Evolutionary conservation across 78 protist genomes (phyloP).

Genomic region (Tieghemostelium lacteum): DNA sequence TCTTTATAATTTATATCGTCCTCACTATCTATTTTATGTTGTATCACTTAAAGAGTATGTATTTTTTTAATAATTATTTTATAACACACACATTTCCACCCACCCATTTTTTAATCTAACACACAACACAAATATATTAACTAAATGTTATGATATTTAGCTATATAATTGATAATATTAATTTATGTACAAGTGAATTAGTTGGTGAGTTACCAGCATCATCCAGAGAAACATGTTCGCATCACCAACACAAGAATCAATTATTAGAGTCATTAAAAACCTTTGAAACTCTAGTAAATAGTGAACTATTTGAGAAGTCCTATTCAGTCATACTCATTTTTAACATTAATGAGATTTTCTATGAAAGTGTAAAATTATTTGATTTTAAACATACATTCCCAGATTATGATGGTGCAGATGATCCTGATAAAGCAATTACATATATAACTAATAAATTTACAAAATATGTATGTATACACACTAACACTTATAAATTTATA

Average conservation of each 20-base stretch:
- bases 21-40: slow-evolving; percentile 64
- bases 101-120: no score
- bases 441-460: slow-evolving; percentile 52
- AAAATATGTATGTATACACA: slow-evolving; percentile 2
- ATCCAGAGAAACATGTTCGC: slow-evolving; percentile 3
- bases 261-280: slow-evolving; percentile 18
- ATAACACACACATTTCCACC: no score
- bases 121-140: not conserved
- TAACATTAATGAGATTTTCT: slow-evolving; percentile 31
- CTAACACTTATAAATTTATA: not conserved
- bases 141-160: no score
- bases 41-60: slow-evolving; percentile 66
- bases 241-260: slow-evolving; percentile 32
- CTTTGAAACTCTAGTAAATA: slow-evolving; percentile 19
- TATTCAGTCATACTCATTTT: slow-evolving; percentile 13
- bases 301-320: slow-evolving; percentile 35
- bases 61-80: no score
- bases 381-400: slow-evolving; percentile 26
- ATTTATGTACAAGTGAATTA: no score
- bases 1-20: slow-evolving; percentile 2
- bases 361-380: slow-evolving; percentile 18
- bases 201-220: no score
- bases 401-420: slow-evolving; percentile 33
- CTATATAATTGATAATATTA: no score
- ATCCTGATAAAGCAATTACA: slow-evolving; percentile 2